A percentile compares a stretch with the other conserved stretches of the same genome.
Evolutionary conservation across 148 eudicot genomes (phyloP).

Genomic region (Nepenthes mirabilis): DNA sequence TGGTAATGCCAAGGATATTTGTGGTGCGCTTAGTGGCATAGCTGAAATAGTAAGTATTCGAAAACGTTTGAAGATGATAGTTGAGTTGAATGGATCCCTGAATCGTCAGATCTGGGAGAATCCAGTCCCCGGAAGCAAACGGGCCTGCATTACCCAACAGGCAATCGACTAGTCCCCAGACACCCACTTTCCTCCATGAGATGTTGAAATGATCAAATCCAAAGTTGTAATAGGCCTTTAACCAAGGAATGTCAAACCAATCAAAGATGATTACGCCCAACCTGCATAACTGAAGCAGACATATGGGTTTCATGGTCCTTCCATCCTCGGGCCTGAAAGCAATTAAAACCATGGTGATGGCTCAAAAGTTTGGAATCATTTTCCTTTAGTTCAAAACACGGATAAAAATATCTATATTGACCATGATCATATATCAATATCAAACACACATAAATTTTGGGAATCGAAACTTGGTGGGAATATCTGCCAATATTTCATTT

Average conservation of each 20-base stretch:
- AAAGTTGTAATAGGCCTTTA: slow-evolving; percentile 68
- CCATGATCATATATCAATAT: too few species aligned
- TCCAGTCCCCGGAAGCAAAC: slow-evolving; percentile 92
- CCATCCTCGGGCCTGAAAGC: slow-evolving; percentile 69
- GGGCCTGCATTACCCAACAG: slow-evolving; percentile 73
- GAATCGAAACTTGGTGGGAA: too few species aligned
- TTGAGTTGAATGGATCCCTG: slow-evolving; percentile 72
- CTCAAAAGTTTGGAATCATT: too few species aligned
- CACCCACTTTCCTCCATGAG: slow-evolving; percentile 66
- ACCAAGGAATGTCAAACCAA: slow-evolving; percentile 74
- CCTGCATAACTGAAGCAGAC: slow-evolving; percentile 56
- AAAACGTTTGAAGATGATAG: slow-evolving; percentile 54
- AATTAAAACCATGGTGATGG: neutral
- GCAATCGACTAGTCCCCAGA: slow-evolving; percentile 58
- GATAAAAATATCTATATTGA: too few species aligned
- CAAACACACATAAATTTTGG: too few species aligned
- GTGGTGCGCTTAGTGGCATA: slow-evolving; percentile 82
- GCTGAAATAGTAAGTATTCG: slow-evolving; percentile 83
- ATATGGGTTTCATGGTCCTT: slow-evolving; percentile 54
- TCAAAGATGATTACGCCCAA: slow-evolving; percentile 68
- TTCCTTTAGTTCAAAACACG: too few species aligned
- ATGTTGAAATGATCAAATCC: slow-evolving; percentile 88
- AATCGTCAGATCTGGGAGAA: slow-evolving; percentile 76
- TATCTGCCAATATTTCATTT: too few species aligned
- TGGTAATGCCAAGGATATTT: slow-evolving; percentile 42